Evolutionary conservation across 441 rosid species (phyloP).

Genomic region (Lepidium campestre): DNA sequence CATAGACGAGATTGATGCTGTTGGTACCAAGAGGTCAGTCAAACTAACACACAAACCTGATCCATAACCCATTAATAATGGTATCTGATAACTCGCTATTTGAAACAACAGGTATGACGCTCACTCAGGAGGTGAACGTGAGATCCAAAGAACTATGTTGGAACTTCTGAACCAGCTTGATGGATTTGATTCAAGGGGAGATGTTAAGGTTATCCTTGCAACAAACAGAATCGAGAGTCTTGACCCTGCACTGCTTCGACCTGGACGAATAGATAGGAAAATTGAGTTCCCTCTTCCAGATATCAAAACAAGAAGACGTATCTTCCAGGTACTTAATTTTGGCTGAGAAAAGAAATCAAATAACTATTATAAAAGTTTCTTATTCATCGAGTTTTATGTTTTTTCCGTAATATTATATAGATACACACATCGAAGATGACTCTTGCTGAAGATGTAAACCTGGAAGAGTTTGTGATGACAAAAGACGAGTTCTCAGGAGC

Average conservation of each 20-base stretch:
- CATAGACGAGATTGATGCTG: constrained; percentile 94
- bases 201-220: constrained; percentile 96
- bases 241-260: constrained; percentile 96
- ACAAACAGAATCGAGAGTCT: constrained; percentile 92
- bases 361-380: neutral
- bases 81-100: neutral
- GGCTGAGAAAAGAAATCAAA: neutral
- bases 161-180: constrained; percentile 92
- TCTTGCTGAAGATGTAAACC: constrained; percentile 57
- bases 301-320: constrained; percentile 88
- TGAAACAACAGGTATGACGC: constrained; percentile 69
- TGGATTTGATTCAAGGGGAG: constrained; percentile 96
- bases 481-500: constrained; percentile 98
- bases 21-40: constrained; percentile 80
- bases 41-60: neutral
- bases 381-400: neutral
- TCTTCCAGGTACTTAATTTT: constrained; percentile 61
- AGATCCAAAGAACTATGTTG: constrained; percentile 96
- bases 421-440: constrained; percentile 98
- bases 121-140: constrained; percentile 97
- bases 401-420: constrained; percentile 26
- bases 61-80: neutral
- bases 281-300: constrained; percentile 98
- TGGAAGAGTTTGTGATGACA: constrained; percentile 99
- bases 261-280: constrained; percentile 93